phyloP scores from a whole-genome alignment of 2,329 filamentous ascomycete species.

The Sporothrix luriei region DNA sequence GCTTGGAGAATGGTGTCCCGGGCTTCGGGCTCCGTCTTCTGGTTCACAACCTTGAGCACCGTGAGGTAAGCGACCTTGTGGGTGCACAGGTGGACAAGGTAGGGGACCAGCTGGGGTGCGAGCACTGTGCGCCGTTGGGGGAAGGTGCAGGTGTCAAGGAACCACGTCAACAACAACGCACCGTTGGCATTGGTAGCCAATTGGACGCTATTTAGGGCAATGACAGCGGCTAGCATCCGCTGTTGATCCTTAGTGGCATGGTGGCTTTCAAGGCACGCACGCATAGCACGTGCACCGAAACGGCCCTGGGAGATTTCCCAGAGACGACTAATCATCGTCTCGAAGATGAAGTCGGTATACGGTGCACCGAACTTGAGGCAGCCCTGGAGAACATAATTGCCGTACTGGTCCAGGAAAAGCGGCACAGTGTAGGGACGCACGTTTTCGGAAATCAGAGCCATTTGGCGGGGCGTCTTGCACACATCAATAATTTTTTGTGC shows the following conservation, averaged over 20 bases:
- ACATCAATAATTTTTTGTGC: conserved; percentile 99
- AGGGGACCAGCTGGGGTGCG: conserved; percentile 86
- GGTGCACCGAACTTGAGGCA: conserved; percentile 89
- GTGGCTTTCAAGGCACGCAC: conserved; percentile 94
- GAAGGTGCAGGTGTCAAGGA: conserved; percentile 96
- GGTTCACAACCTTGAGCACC: conserved; percentile 97
- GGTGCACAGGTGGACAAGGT: conserved; percentile 92
- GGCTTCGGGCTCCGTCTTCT: conserved; percentile 90
- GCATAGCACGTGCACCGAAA: conserved; percentile 93
- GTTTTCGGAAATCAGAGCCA: conserved; percentile 79
- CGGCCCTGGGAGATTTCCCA: conserved; percentile 93
- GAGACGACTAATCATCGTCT: conserved; percentile 90
- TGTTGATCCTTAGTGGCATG: conserved; percentile 95
- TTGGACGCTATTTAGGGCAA: conserved; percentile 95
- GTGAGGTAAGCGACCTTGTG: conserved; percentile 98
- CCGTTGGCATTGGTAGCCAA: conserved; percentile 96
- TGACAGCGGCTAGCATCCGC: conserved; percentile 87
- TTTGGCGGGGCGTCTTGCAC: conserved; percentile 80
- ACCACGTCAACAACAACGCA: conserved; percentile 92
- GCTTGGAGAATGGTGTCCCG: conserved; percentile 87
- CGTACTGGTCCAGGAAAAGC: conserved; percentile 94
- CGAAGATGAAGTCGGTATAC: conserved; percentile 95
- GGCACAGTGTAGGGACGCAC: conserved; percentile 85
- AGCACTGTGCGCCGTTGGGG: conserved; percentile 87
- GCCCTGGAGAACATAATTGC: conserved; percentile 97